Percentiles rank a stretch among this genome's conserved stretches.
Conservation (phyloP, 768 basidiomycete species). For the Mycena olivaceomarginata region DNA sequence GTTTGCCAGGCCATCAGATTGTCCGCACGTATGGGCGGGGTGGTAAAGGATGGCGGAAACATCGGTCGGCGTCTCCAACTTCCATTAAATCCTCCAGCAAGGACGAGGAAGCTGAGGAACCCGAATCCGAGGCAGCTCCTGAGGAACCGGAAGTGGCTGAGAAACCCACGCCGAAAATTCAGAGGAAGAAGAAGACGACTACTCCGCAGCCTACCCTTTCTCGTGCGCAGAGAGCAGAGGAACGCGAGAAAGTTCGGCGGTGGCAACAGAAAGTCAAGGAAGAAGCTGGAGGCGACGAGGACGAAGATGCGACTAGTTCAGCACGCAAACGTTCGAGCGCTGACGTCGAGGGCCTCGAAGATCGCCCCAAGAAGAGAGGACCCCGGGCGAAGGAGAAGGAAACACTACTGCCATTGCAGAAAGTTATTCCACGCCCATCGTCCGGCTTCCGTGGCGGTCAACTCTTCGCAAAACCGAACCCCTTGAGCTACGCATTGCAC, state of each 20-base stretch:
- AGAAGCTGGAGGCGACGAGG: constrained; percentile 44
- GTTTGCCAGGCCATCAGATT: constrained; percentile 30
- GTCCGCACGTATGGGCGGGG: constrained; percentile 25
- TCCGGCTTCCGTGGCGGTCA: constrained; percentile 66
- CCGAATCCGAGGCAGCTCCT: constrained; percentile 28
- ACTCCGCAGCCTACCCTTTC: constrained; percentile 48
- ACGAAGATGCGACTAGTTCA: constrained; percentile 38
- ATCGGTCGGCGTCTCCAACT: constrained; percentile 24
- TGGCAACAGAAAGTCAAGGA: constrained; percentile 51
- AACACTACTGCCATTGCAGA: constrained; percentile 52
- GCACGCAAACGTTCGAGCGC: constrained; percentile 57
- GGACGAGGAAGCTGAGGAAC: constrained; percentile 33
- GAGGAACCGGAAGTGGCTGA: constrained; percentile 24
- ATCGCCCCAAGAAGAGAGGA: constrained; percentile 57
- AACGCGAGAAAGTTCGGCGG: constrained; percentile 63
- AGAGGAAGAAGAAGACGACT: constrained; percentile 30
- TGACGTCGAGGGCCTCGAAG: constrained; percentile 56
- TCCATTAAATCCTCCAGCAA: constrained; percentile 24
- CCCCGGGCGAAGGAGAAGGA: constrained; percentile 44
- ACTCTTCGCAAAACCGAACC: constrained; percentile 76
- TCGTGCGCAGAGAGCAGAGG: constrained; percentile 63
- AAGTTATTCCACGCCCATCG: constrained; percentile 62
- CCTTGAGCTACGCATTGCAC: constrained; percentile 74
- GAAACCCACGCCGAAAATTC: constrained; percentile 25
- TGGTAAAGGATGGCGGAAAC: constrained; percentile 22